Conservation (phyloP, 495 filamentous ascomycete genomes). For the Pyronema omphalodes region DNA sequence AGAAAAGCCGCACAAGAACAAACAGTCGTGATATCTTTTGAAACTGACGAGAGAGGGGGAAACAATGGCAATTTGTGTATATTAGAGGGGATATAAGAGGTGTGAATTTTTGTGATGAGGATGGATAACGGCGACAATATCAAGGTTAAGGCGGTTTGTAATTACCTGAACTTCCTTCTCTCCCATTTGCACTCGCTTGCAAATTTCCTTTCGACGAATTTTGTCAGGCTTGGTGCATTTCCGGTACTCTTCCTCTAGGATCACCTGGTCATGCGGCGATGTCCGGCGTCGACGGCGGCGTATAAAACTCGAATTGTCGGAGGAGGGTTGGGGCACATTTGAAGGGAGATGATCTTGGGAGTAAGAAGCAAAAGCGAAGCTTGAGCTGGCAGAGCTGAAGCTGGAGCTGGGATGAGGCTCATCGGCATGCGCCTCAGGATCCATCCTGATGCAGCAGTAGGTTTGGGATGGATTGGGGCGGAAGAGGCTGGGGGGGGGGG, state of each 20-base stretch:
- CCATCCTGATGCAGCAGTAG: neutral
- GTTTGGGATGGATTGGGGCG: too few relatives aligned
- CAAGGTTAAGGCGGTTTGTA: neutral
- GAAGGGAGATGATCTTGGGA: conserved; percentile 46
- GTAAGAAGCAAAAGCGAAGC: conserved; percentile 49
- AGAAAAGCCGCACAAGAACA: too few relatives aligned
- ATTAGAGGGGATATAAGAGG: neutral
- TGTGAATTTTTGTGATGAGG: neutral
- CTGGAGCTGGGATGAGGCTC: conserved; percentile 15
- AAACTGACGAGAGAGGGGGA: neutral
- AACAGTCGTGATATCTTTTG: too few relatives aligned
- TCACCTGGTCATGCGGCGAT: conserved; percentile 59
- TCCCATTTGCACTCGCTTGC: conserved; percentile 66
- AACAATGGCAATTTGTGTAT: too few relatives aligned
- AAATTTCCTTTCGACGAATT: conserved; percentile 61
- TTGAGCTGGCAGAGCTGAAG: conserved; percentile 13
- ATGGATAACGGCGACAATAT: neutral
- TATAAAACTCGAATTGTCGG: conserved; percentile 48
- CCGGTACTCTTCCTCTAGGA: conserved; percentile 76
- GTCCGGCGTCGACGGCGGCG: conserved; percentile 49
- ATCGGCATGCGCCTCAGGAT: conserved; percentile 14
- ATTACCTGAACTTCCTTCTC: conserved; percentile 97
- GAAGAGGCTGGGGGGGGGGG: too few relatives aligned
- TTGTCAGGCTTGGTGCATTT: conserved; percentile 87
- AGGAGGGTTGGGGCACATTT: conserved; percentile 35